Conservation (phyloP, 805 yeast genomes). For the Candida namnaoensis region DNA sequence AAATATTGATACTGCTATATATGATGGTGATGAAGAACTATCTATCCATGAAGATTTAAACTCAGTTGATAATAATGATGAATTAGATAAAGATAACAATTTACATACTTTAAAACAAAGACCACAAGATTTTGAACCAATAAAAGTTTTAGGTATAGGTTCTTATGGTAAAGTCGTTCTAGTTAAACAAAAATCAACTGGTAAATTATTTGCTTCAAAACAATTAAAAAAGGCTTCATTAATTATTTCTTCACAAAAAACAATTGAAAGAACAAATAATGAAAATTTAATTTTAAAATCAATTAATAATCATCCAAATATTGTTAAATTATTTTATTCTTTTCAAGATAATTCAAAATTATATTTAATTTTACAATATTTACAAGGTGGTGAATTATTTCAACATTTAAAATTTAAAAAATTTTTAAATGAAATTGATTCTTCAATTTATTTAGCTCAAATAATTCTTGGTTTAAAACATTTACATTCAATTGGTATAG, state of each 20-base stretch:
- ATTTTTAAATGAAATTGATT: slow-evolving; percentile 81
- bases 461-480: slow-evolving; percentile 88
- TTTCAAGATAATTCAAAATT: slow-evolving; percentile 74
- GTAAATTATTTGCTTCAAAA: slow-evolving; percentile 75
- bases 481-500: slow-evolving; percentile 88
- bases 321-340: slow-evolving; percentile 75
- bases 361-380: slow-evolving; percentile 68
- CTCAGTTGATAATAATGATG: neutral
- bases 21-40: too few relatives aligned
- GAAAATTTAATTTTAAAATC: slow-evolving; percentile 69
- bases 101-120: too few relatives aligned
- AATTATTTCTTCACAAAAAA: slow-evolving; percentile 43
- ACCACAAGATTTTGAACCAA: slow-evolving; percentile 55
- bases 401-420: slow-evolving; percentile 97
- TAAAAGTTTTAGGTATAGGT: slow-evolving; percentile 78
- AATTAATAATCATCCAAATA: slow-evolving; percentile 66
- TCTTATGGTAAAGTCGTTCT: slow-evolving; percentile 83
- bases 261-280: slow-evolving; percentile 70
- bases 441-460: slow-evolving; percentile 93
- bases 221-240: slow-evolving; percentile 78
- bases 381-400: slow-evolving; percentile 87
- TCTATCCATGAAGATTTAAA: too few relatives aligned
- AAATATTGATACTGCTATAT: neutral
- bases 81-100: too few relatives aligned
- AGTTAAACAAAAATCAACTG: slow-evolving; percentile 57